Evolutionary conservation across 148 eudicot genomes (phyloP), one percentile per base, ranked within the genome.

Genomic region (Spergularia bocconei): DNA sequence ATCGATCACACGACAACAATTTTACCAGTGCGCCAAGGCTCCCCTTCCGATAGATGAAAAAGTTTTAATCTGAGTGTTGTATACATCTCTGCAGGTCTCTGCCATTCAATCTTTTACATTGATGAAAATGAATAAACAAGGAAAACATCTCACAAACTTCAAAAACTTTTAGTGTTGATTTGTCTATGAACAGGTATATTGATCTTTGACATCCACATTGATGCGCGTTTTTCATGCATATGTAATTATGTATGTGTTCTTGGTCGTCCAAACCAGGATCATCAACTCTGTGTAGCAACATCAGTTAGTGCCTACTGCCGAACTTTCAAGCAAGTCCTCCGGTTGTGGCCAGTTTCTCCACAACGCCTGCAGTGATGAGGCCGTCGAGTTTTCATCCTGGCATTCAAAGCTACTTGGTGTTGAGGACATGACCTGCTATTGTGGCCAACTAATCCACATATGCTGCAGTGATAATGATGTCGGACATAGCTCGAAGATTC

Each of bases 261-360:
- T 48, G 20, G 57, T 33, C 36, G 25, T 52, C 33, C 15, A 41
- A 13, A n/a, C 58, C 0, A 19, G 39, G 51, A 66, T 55, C 38
- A 14, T 39, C 41, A 21, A 14, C 6, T 2, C 41, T 14, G 38
- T 41, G 44, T 55, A 11, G 17, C 41, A 44, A 41, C 56, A 66
- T 65, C 20, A 67, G 5, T 67, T 50, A 29, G 20, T 21, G 57
- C 21, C 55, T 50, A 39, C 13, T 19, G 38, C 39, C 36, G 33
- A 53, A 62, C 36, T 55, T 54, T 3, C 63, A 12, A 79, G 77
- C 97, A 91, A 52, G 96, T 90, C 73, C 91, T 81, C 58, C 79
- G 71, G 76, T 91, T 88, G 80, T 94, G 97, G 23, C 97, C 93
- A 20, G 66, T 74, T 69, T 75, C 75, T 15, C 89, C 88, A 73